Evolutionary conservation across 208 protist genomes (phyloP).

Genomic region (Herpetomonas samuelpessoai): DNA sequence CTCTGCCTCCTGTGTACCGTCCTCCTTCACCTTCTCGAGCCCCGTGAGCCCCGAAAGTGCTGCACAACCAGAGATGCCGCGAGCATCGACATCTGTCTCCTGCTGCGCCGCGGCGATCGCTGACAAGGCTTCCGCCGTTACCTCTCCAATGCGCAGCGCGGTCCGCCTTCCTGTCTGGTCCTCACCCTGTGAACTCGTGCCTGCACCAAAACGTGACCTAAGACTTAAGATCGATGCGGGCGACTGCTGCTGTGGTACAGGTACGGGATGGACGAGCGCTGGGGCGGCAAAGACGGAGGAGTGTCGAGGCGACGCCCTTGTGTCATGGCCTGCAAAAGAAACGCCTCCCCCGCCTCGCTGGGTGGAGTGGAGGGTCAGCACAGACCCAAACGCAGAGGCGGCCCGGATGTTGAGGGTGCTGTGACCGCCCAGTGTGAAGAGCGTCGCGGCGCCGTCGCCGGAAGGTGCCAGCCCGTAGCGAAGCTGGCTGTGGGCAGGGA

Average conservation of each 20-base stretch:
- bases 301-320: too few relatives aligned
- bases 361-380: too few relatives aligned
- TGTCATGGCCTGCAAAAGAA: too few relatives aligned
- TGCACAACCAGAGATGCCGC: not conserved
- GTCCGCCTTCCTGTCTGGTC: not conserved
- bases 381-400: not conserved
- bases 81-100: not conserved
- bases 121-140: not conserved
- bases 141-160: not conserved
- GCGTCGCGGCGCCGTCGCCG: not conserved
- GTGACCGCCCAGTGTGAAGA: not conserved
- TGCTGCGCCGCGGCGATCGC: not conserved
- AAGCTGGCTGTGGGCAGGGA: not conserved
- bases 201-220: too few relatives aligned
- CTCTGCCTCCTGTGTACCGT: not conserved
- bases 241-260: not conserved
- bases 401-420: too few relatives aligned
- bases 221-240: not conserved
- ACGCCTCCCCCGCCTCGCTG: too few relatives aligned
- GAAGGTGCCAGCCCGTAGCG: not conserved
- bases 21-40: constrained; percentile 10
- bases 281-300: not conserved
- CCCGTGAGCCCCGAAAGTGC: not conserved
- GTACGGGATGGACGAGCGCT: not conserved
- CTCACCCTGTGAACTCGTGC: too few relatives aligned